Conservation (phyloP, 2,329 filamentous ascomycete species). For the Trichoderma koningii region DNA sequence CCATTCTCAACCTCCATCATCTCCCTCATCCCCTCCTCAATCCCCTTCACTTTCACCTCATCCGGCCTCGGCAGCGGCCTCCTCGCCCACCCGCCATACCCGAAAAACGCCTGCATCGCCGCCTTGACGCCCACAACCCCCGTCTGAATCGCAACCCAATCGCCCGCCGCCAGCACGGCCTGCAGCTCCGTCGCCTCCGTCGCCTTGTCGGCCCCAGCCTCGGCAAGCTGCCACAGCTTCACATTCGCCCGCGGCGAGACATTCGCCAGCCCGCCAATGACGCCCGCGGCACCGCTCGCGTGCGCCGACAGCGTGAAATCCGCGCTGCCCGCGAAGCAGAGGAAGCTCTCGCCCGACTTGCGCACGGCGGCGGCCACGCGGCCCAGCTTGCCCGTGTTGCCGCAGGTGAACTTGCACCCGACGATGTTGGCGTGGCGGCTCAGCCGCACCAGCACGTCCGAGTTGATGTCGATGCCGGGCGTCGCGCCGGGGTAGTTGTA, state of each 20-base stretch:
- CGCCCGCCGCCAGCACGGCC: constrained; percentile 65
- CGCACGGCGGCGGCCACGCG: constrained; percentile 52
- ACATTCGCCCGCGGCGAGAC: constrained; percentile 68
- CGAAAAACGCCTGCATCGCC: constrained; percentile 64
- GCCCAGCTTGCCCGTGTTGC: constrained; percentile 70
- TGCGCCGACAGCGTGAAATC: constrained; percentile 72
- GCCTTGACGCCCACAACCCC: constrained; percentile 73
- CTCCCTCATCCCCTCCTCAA: constrained; percentile 31
- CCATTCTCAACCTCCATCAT: constrained; percentile 32
- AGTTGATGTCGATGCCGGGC: constrained; percentile 64
- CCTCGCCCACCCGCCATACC: constrained; percentile 61
- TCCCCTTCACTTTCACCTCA: constrained; percentile 27
- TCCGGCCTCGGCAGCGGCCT: constrained; percentile 35
- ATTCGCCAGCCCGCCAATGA: constrained; percentile 73
- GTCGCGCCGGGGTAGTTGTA: constrained; percentile 71
- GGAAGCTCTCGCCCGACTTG: constrained; percentile 61
- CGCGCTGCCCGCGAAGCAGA: constrained; percentile 71
- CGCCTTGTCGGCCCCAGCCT: constrained; percentile 57
- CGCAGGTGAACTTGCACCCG: constrained; percentile 69
- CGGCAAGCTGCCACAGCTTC: constrained; percentile 61
- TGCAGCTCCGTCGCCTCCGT: constrained; percentile 68
- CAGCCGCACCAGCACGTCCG: constrained; percentile 61
- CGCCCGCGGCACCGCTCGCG: constrained; percentile 68
- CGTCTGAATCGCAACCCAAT: constrained; percentile 72
- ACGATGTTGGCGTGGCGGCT: constrained; percentile 66